Evolutionary conservation across 1,284 basidiomycete species (phyloP).

Genomic region (Cryptococcus deneoformans): DNA sequence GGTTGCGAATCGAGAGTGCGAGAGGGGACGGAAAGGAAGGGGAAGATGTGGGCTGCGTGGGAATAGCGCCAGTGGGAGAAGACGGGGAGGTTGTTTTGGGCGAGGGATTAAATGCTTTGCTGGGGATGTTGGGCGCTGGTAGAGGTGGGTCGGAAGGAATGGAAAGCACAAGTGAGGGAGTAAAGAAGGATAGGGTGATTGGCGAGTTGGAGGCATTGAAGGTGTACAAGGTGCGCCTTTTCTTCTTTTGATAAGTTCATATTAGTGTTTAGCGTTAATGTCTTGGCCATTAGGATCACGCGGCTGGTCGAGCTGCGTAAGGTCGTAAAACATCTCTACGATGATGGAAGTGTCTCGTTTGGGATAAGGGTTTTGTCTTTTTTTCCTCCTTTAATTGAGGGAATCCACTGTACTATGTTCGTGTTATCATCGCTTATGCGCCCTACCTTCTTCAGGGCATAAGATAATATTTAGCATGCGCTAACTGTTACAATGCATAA

Average conservation of each 20-base stretch:
- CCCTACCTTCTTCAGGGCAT: too few species aligned
- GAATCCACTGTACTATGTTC: too few species aligned
- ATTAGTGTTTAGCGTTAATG: conserved; percentile 1
- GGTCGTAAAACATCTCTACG: neutral
- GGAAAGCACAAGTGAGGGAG: conserved; percentile 24
- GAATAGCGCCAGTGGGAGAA: conserved; percentile 12
- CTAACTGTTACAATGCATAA: too few species aligned
- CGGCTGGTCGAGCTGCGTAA: conserved; percentile 43
- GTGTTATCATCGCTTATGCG: too few species aligned
- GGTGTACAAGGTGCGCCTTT: conserved; percentile 43
- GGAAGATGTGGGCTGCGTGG: conserved; percentile 44
- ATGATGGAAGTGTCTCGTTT: too few species aligned
- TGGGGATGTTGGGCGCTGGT: conserved; percentile 7
- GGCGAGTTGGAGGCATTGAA: conserved; percentile 48
- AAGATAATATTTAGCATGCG: too few species aligned
- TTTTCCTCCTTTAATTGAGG: too few species aligned
- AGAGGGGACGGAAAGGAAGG: conserved; percentile 50
- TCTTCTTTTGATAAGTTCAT: neutral
- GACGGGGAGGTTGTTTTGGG: conserved; percentile 14
- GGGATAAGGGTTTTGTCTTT: too few species aligned
- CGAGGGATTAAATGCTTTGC: conserved; percentile 15
- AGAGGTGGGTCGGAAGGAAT: conserved; percentile 2
- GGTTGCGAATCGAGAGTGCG: conserved; percentile 68
- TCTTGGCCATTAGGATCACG: conserved; percentile 27
- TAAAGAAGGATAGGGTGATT: conserved; percentile 38